These are phyloP conservation scores for Amphirosellinia nigrospora DNA, from an alignment of 495 filamentous ascomycete species.

Conservation along the genomic window DNA sequence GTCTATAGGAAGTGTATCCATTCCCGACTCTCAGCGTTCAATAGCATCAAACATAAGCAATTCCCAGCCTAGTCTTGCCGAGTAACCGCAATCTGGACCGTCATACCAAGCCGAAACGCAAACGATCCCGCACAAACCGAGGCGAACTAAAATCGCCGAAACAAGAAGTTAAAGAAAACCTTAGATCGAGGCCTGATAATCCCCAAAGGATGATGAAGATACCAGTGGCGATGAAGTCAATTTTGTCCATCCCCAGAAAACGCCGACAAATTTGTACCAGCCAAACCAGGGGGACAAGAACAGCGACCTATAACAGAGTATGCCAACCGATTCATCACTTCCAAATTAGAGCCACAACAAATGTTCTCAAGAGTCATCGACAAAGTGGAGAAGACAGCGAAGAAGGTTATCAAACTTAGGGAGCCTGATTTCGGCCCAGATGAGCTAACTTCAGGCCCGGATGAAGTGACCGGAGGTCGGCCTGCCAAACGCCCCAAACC, in stretches of 20 bases:
- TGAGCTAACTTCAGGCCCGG: constrained; percentile 21
- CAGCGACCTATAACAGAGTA: not conserved
- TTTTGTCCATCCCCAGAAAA: not conserved
- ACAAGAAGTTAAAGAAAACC: not conserved
- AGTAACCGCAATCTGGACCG: constrained; percentile 33
- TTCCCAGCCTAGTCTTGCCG: constrained; percentile 27
- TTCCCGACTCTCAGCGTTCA: constrained; percentile 36
- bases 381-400: constrained; percentile 3
- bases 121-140: constrained; percentile 7
- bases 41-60: constrained; percentile 32
- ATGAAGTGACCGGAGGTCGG: constrained; percentile 18
- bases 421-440: constrained; percentile 5
- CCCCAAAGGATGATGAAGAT: not conserved
- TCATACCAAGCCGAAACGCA: not conserved
- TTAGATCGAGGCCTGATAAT: not conserved
- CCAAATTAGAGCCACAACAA: not conserved
- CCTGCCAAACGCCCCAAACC: constrained; percentile 21
- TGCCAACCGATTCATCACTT: not conserved
- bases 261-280: not conserved
- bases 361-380: constrained; percentile 26
- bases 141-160: not conserved
- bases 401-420: not conserved
- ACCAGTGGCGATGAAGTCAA: constrained; percentile 20
- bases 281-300: not conserved
- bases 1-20: constrained; percentile 24